Evolutionary conservation across 208 protist species (phyloP).

Genomic region (Angomonas deanei): DNA sequence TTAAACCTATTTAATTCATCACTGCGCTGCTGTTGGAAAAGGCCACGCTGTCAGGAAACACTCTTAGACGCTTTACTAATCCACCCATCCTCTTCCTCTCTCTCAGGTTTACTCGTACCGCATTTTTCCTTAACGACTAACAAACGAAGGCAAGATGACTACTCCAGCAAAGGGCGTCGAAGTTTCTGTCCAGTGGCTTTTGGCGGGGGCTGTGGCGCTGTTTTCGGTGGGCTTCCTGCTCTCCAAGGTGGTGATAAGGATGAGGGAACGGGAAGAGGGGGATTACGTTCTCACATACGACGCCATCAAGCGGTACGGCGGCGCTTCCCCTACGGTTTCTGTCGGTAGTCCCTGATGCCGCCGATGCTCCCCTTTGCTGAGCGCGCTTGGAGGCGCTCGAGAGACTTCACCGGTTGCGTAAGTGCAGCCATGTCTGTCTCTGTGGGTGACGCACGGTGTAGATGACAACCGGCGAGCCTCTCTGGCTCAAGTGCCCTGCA

Average conservation of each 20-base stretch:
- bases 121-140: no score
- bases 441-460: constrained; percentile 8
- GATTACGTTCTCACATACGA: background rate
- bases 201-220: no score
- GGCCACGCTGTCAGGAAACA: background rate
- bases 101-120: background rate
- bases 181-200: no score
- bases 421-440: constrained; percentile 11
- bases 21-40: background rate
- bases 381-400: background rate
- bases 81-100: background rate
- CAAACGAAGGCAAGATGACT: no score
- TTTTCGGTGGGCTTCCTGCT: no score
- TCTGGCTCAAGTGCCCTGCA: constrained; percentile 5
- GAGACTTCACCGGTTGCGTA: background rate
- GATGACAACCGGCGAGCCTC: background rate
- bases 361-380: background rate
- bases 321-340: no score
- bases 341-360: background rate
- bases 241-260: no score
- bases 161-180: no score
- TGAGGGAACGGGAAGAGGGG: no score
- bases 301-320: background rate
- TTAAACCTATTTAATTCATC: background rate
- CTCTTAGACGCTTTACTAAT: background rate